Base-by-base conservation (phyloP, 2,329 filamentous ascomycete genomes). In the Eutypella sp. region DNA sequence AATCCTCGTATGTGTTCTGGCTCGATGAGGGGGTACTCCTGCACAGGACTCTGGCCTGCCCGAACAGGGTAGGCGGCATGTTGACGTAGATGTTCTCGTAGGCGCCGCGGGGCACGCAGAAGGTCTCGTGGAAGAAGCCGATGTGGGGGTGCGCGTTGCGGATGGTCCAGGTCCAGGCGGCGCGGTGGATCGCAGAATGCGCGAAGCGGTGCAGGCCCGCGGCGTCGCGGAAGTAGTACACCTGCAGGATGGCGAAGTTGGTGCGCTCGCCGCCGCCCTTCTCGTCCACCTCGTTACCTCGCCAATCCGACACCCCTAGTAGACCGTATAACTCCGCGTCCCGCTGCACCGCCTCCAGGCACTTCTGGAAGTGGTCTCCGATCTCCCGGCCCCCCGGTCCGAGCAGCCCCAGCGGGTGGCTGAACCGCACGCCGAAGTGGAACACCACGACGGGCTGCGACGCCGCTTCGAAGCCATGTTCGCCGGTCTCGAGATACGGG, bases 51-150 rank as follows among this genome's bases (percentile, higher is more conserved):
- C 54, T 48, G 0, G 57, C 54, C 3, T 51, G 52, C 2, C 67
- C 71, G 41, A 73, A 46, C 31, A 71, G 43, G 4, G 61, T 47
- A 1, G 70, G 70, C 44, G 54, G 60, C 51, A 67, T 69, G 47
- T 76, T 72, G 7, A 67, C 50, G 53, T 79, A 79, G 19, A 81
- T 64, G 2, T 64, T 71, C 68, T 82, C 78, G 60, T 74, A 78
- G 8, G 63, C 61, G 3, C 68, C 65, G 3, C 62, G 59, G 1
- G 68, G 67, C 5, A 72, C 69, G 22, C 67, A 61, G 51, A 74
- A 80, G 0, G 71, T 69, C 67, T 82, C 78, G 55, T 82, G 78
- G 48, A 67, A 80, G 51, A 81, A 73, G 5, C 69, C 68, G 20
- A 81, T 54, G 49, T 76, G 66, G 22, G 56, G 53, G 34, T 63